Conservation (phyloP, 495 filamentous ascomycete species). For the Aspergillus wentii region DNA sequence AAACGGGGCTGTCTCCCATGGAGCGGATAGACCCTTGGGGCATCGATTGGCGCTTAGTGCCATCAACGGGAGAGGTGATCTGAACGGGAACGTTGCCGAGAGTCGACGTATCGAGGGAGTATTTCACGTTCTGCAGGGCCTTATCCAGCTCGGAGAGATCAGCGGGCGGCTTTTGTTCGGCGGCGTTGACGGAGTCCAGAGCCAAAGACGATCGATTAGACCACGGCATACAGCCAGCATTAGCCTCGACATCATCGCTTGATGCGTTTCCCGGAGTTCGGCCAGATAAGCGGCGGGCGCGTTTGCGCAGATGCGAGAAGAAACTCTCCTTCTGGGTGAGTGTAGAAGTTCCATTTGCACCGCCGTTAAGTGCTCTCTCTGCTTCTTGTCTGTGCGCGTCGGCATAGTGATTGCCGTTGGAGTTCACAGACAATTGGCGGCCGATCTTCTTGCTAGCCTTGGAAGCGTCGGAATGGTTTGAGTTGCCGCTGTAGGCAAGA, state of each 20-base stretch:
- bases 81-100: conserved; percentile 44
- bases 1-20: conserved; percentile 58
- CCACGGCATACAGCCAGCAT: conserved; percentile 88
- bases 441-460: conserved; percentile 89
- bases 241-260: conserved; percentile 83
- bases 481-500: conserved; percentile 20
- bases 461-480: conserved; percentile 28
- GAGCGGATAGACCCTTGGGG: conserved; percentile 60
- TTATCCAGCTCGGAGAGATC: conserved; percentile 67
- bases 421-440: conserved; percentile 90
- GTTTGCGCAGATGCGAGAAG: conserved; percentile 94
- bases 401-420: conserved; percentile 83
- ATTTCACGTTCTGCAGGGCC: conserved; percentile 67
- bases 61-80: conserved; percentile 41
- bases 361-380: conserved; percentile 85
- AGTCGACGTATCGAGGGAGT: conserved; percentile 52
- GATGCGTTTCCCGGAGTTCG: conserved; percentile 73
- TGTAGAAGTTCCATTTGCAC: conserved; percentile 56
- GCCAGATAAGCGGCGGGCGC: conserved; percentile 87
- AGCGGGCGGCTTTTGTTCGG: conserved; percentile 46
- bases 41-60: conserved; percentile 66
- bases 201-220: conserved; percentile 79
- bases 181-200: conserved; percentile 56
- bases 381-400: conserved; percentile 88
- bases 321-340: conserved; percentile 85